phyloP scores from a whole-genome alignment of 169 alveolate species.

The Plasmodium yoelii region DNA sequence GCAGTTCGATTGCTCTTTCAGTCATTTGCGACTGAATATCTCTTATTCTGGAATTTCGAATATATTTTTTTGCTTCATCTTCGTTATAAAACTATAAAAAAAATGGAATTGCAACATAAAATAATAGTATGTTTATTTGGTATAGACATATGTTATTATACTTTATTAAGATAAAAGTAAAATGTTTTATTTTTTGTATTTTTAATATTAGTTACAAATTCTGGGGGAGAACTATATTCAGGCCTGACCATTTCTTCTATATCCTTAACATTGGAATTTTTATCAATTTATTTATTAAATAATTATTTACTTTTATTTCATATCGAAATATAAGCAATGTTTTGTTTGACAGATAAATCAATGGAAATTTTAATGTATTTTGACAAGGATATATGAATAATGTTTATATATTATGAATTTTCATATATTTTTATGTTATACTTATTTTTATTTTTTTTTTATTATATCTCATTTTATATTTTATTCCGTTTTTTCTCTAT shows the following conservation, averaged over 20 bases:
- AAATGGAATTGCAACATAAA: neutral
- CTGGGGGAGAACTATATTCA: slow-evolving; percentile 73
- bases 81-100: slow-evolving; percentile 88
- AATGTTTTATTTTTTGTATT: neutral
- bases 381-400: too few species aligned
- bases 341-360: neutral
- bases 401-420: too few species aligned
- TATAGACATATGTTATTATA: neutral
- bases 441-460: too few species aligned
- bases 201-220: slow-evolving; percentile 22
- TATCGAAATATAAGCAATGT: neutral
- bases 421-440: too few species aligned
- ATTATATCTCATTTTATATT: too few species aligned
- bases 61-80: slow-evolving; percentile 93
- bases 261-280: neutral
- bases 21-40: slow-evolving; percentile 95
- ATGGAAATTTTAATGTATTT: too few species aligned
- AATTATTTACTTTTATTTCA: neutral
- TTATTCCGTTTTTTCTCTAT: too few species aligned
- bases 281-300: slow-evolving; percentile 10
- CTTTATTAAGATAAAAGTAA: neutral
- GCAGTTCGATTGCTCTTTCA: slow-evolving; percentile 92
- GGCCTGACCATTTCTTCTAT: slow-evolving; percentile 72
- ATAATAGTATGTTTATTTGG: neutral
- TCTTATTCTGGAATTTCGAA: slow-evolving; percentile 91